A percentile compares a stretch with the other conserved stretches of the same genome.
phyloP scores from a whole-genome alignment of 176 grass and related monocot genomes.

The Pontederia crassipes region DNA sequence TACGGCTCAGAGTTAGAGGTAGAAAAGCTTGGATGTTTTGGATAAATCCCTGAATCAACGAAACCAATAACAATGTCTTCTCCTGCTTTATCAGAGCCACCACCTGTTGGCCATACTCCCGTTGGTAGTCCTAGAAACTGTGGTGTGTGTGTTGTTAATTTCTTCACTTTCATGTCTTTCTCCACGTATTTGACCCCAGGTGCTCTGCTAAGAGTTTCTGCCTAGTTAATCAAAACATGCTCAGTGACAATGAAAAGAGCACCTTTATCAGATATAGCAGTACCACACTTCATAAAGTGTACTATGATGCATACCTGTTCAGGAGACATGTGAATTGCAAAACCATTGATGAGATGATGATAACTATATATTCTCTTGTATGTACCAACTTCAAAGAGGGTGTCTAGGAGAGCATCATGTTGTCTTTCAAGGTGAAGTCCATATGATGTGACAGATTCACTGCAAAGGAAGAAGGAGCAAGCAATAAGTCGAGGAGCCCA shows the following conservation, averaged over 20 bases:
- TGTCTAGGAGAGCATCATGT: constrained; percentile 79
- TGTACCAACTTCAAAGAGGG: constrained; percentile 75
- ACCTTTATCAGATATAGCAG: not conserved
- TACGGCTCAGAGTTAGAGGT: constrained; percentile 64
- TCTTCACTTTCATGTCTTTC: constrained; percentile 84
- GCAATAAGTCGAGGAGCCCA: not conserved
- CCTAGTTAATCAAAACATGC: constrained; percentile 30
- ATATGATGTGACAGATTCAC: constrained; percentile 77
- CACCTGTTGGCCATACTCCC: constrained; percentile 73
- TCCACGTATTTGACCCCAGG: constrained; percentile 84
- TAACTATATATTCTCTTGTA: constrained; percentile 92
- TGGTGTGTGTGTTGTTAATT: constrained; percentile 91
- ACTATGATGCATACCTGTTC: constrained; percentile 45
- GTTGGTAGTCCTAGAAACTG: constrained; percentile 88
- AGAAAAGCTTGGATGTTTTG: constrained; percentile 76
- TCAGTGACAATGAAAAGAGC: constrained; percentile 4
- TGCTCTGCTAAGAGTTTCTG: constrained; percentile 56
- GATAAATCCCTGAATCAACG: constrained; percentile 97
- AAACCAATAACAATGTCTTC: constrained; percentile 97
- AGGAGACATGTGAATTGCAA: constrained; percentile 81
- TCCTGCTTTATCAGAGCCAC: constrained; percentile 88
- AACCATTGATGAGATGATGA: constrained; percentile 94
- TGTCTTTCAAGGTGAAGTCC: constrained; percentile 65
- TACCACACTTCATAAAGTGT: not conserved
- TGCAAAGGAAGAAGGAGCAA: constrained; percentile 25